These are phyloP conservation scores for Plasmodium gonderi DNA, from an alignment of 169 alveolate genomes.

Conservation along the genomic window DNA sequence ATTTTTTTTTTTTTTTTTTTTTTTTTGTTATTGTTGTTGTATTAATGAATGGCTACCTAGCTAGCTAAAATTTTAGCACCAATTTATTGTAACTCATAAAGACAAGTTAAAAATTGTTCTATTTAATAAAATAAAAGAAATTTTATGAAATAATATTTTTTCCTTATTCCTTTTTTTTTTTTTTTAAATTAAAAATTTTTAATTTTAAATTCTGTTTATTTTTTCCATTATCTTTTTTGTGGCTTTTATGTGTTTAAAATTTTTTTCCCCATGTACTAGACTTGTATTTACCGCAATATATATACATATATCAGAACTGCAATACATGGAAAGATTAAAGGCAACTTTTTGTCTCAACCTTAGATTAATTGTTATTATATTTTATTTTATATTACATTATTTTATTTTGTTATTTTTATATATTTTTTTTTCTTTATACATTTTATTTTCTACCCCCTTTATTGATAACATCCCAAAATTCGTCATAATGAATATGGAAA, in stretches of 20 bases:
- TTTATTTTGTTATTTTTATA: too few relatives aligned
- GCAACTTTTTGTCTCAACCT: too few relatives aligned
- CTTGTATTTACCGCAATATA: too few relatives aligned
- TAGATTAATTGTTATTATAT: too few relatives aligned
- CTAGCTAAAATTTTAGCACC: slow-evolving; percentile 17
- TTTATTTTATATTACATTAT: too few relatives aligned
- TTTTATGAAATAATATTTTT: background rate
- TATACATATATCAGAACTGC: too few relatives aligned
- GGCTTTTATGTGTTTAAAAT: too few relatives aligned
- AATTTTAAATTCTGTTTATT: too few relatives aligned
- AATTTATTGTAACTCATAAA: slow-evolving; percentile 4
- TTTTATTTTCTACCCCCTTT: background rate
- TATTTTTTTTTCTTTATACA: background rate
- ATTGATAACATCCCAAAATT: background rate
- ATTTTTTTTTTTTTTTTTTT: background rate
- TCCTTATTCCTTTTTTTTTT: background rate
- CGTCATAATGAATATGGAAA: slow-evolving; percentile 9
- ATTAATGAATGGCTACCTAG: slow-evolving; percentile 12
- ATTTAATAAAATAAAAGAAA: background rate
- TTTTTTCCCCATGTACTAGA: too few relatives aligned
- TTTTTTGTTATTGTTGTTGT: slow-evolving; percentile 4
- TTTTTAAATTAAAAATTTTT: too few relatives aligned
- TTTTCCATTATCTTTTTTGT: background rate
- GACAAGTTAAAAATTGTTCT: background rate
- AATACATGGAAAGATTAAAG: too few relatives aligned